Evolutionary conservation across 208 protist genomes (phyloP).

Genomic region (Hexamita inflata): DNA sequence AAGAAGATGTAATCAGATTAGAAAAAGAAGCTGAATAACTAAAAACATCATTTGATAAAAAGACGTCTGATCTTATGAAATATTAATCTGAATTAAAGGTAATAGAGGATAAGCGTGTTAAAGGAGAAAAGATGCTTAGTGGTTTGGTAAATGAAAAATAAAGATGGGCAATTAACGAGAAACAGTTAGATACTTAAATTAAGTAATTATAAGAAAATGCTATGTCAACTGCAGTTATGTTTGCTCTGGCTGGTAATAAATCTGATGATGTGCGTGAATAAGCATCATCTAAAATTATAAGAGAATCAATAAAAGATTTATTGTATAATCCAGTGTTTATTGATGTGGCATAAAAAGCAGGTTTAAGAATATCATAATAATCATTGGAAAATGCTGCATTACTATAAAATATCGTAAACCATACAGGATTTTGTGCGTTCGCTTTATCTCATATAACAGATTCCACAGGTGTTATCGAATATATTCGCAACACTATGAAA

Average conservation of each 20-base stretch:
- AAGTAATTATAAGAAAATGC: background rate
- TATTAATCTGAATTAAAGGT: background rate
- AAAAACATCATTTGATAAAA: background rate
- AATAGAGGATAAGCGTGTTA: background rate
- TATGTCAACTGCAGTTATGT: background rate
- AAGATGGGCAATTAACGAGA: background rate
- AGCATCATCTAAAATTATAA: too few relatives aligned
- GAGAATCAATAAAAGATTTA: too few relatives aligned
- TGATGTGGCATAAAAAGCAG: too few relatives aligned
- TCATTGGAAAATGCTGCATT: constrained; percentile 14
- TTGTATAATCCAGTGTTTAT: too few relatives aligned
- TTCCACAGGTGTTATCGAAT: background rate
- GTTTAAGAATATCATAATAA: too few relatives aligned
- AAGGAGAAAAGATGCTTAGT: background rate
- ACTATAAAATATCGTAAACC: background rate
- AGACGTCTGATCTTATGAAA: constrained; percentile 8
- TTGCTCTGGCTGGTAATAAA: background rate
- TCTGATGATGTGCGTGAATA: constrained; percentile 21
- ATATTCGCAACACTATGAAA: background rate
- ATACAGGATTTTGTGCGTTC: background rate
- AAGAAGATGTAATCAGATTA: background rate
- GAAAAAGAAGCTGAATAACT: background rate
- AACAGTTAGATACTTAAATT: background rate
- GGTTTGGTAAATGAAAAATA: background rate
- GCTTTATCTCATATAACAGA: constrained; percentile 16